Percentiles rank a stretch among this genome's conserved stretches.
These are phyloP conservation scores for Backusella liffmaniae DNA, from an alignment of 192 early-diverging fungal genomes.

Conservation along the genomic window DNA sequence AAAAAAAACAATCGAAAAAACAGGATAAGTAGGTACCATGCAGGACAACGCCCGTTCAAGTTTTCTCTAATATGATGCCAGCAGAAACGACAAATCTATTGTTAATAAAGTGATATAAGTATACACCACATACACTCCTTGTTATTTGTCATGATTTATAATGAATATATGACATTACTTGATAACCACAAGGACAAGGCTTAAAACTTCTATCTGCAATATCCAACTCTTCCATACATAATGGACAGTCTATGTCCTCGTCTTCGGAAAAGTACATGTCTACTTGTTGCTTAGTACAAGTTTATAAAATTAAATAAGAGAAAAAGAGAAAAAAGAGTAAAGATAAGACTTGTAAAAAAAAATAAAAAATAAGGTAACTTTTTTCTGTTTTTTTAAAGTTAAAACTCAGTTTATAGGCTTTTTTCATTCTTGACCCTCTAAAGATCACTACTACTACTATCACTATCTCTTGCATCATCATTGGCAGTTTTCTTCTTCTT, in stretches of 20 bases:
- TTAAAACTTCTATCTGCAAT: constrained; percentile 94
- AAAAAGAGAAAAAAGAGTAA: not conserved
- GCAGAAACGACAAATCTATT: constrained; percentile 97
- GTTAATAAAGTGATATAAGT: not conserved
- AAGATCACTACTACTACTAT: not conserved
- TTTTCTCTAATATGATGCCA: constrained; percentile 97
- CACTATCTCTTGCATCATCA: not conserved
- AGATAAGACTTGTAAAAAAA: not conserved
- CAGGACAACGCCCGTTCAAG: constrained; percentile 89
- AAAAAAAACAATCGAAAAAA: not conserved
- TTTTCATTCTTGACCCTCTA: not conserved
- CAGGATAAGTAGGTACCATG: constrained; percentile 52
- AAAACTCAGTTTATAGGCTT: not conserved
- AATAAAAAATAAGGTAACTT: constrained; percentile 1
- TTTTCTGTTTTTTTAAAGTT: not conserved
- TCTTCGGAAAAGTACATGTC: constrained; percentile 51
- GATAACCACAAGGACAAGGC: constrained; percentile 98
- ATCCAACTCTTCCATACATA: constrained; percentile 99
- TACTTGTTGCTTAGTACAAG: not conserved
- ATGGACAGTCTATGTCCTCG: constrained; percentile 97
- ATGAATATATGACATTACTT: constrained; percentile 52
- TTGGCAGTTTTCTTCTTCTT: not conserved
- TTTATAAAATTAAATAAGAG: not conserved
- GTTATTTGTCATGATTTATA: not conserved
- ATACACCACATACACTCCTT: not conserved